Percentiles rank a stretch among this genome's conserved stretches.
Conservation (phyloP, 148 eudicot genomes). For the Vaccinium corymbosum region DNA sequence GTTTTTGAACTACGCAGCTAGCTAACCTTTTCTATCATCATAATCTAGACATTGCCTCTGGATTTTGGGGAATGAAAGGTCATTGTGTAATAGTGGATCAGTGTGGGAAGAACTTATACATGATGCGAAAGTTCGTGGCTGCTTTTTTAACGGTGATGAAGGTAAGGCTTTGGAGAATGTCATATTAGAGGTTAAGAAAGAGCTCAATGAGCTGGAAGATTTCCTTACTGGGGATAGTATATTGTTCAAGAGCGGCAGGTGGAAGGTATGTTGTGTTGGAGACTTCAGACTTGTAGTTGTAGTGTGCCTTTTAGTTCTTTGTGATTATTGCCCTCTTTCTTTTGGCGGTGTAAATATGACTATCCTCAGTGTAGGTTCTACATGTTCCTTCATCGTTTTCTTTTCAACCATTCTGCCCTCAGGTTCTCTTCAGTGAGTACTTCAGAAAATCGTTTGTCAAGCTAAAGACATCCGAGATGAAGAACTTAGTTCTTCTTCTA, state of each 20-base stretch:
- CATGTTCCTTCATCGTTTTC: not conserved
- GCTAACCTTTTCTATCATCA: not conserved
- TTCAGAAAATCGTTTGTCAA: conserved; percentile 58
- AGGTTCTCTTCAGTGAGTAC: conserved; percentile 68
- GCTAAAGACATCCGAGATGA: conserved; percentile 34
- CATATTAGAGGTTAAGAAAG: conserved; percentile 52
- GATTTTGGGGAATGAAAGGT: conserved; percentile 63
- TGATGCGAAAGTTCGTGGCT: conserved; percentile 55
- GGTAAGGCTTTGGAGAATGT: conserved; percentile 37
- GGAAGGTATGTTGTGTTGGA: conserved; percentile 51
- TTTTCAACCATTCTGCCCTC: not conserved
- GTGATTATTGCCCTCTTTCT: not conserved
- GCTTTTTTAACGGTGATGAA: conserved; percentile 59
- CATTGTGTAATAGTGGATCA: conserved; percentile 36
- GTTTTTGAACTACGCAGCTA: not conserved
- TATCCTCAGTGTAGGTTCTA: not conserved
- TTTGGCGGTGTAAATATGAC: not conserved
- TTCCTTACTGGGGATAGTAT: conserved; percentile 51
- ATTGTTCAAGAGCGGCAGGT: conserved; percentile 45
- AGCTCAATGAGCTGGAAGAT: conserved; percentile 62
- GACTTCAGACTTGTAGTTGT: not conserved
- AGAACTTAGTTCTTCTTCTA: conserved; percentile 47
- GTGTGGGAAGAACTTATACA: conserved; percentile 47
- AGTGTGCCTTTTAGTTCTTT: not conserved
- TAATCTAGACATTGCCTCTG: conserved; percentile 56